Base-by-base conservation (phyloP, 1,139 yeast genomes). In the Magnusiomyces clavatus region DNA sequence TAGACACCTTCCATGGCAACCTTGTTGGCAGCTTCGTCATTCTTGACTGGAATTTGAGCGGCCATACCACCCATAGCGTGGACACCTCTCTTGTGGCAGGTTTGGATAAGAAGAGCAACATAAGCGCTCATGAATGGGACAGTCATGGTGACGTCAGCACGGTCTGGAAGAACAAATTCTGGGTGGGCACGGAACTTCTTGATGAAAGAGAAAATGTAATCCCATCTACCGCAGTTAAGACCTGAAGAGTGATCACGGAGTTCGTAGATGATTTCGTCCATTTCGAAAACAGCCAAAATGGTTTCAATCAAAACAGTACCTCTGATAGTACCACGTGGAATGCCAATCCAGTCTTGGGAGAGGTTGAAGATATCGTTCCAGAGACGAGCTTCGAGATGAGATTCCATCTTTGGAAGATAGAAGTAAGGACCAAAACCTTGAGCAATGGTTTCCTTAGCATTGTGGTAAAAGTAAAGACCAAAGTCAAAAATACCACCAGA, bases 61-160 rank as follows among this genome's bases (percentile, higher is more conserved):
- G 89, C 89, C 90, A 83, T 83, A 58, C 90, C 90, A 58, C 90
- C 90, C 79, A 83, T 81, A 47, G 88, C 92, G 66, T 81, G 86
- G 41, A 83, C 88, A 60, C 82, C 84, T 64, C 89, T 78, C 68
- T 77, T 76, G 72, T 83, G 90, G 67, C 87, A 81, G 49, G 86
- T 81, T 69, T 81, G 73, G 61, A 83, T 83, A 62, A 83, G 75
- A 52, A 81, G 74, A 60, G 79, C 77, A 55, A 83, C 88, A 62
- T 83, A 83, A 16, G 85, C 73, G 47, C 81, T 71, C 89, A 83
- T 82, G 70, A 83, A 83, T 46, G 87, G 87, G 51, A 82, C 85
- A 57, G 77, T 72, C 90, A 83, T 83, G 45, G 85, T 82, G 50
- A 83, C 86, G 64, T 81, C 87, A 42, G 80, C 74, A 64, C 90